These are phyloP conservation scores for Krasilnikovozyma curviuscula DNA, from an alignment of 768 basidiomycete genomes.

Conservation along the genomic window DNA sequence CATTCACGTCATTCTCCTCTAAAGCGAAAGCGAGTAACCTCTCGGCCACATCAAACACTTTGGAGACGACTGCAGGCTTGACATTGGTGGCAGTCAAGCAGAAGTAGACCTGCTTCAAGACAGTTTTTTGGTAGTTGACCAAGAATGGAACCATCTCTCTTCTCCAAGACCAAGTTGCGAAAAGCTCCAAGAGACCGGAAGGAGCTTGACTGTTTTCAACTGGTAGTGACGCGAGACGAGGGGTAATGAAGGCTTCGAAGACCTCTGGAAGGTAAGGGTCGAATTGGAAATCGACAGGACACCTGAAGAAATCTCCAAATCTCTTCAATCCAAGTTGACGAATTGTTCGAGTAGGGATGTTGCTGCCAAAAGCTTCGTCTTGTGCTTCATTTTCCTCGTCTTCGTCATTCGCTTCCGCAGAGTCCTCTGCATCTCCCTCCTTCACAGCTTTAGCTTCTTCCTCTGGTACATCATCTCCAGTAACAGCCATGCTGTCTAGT, in stretches of 20 bases:
- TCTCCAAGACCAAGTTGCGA: constrained; percentile 52
- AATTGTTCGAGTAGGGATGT: constrained; percentile 39
- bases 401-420: constrained; percentile 28
- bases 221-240: constrained; percentile 54
- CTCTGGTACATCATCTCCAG: constrained; percentile 24
- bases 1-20: constrained; percentile 30
- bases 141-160: constrained; percentile 43
- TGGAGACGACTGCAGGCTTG: constrained; percentile 61
- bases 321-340: constrained; percentile 72
- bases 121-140: constrained; percentile 44
- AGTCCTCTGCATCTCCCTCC: constrained; percentile 26
- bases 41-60: constrained; percentile 71
- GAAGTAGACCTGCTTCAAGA: constrained; percentile 58
- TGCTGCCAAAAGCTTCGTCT: constrained; percentile 17
- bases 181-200: constrained; percentile 67
- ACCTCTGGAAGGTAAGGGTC: constrained; percentile 44
- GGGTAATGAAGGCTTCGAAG: constrained; percentile 57
- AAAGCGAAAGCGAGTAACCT: constrained; percentile 38
- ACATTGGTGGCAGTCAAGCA: constrained; percentile 67
- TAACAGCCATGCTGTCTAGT: constrained; percentile 11
- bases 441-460: constrained; percentile 12
- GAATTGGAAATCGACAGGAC: constrained; percentile 55
- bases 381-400: constrained; percentile 23
- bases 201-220: constrained; percentile 81
- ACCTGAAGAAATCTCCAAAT: constrained; percentile 68